phyloP scores from a whole-genome alignment of 2,329 filamentous ascomycete species.

The Fusarium illudens region DNA sequence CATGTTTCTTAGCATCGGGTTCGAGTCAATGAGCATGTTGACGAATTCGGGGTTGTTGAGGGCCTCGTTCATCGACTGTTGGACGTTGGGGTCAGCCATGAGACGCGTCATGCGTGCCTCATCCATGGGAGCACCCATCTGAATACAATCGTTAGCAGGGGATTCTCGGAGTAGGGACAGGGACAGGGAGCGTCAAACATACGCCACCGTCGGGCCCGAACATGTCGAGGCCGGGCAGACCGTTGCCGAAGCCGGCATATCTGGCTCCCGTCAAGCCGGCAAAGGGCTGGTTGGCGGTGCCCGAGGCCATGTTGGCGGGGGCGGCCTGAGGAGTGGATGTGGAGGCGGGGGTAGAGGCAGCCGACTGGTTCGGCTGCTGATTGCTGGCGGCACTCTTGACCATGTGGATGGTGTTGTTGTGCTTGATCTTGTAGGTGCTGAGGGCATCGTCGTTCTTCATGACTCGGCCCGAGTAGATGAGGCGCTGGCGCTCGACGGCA shows the following conservation, averaged over 20 bases:
- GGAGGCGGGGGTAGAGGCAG: conserved; percentile 49
- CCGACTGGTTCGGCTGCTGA: conserved; percentile 48
- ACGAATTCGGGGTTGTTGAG: conserved; percentile 95
- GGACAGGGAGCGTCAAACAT: conserved; percentile 54
- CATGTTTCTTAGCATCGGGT: conserved; percentile 80
- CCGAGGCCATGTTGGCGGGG: conserved; percentile 80
- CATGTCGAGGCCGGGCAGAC: conserved; percentile 84
- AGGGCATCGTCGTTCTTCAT: conserved; percentile 94
- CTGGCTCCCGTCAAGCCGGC: conserved; percentile 91
- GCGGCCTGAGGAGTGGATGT: conserved; percentile 57
- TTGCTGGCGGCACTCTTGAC: conserved; percentile 97
- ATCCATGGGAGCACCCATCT: conserved; percentile 91
- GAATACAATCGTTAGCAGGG: conserved; percentile 19
- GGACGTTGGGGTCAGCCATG: conserved; percentile 87
- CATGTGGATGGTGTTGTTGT: conserved; percentile 93
- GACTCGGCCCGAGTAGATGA: conserved; percentile 97
- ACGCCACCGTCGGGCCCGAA: conserved; percentile 96
- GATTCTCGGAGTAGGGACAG: not conserved
- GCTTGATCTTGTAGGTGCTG: conserved; percentile 90
- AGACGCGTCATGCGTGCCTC: conserved; percentile 84
- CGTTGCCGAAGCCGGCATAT: conserved; percentile 86
- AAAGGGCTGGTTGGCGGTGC: conserved; percentile 86
- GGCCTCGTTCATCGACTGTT: conserved; percentile 90
- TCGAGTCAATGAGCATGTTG: conserved; percentile 92
- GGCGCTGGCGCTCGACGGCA: conserved; percentile 84